Conservation (phyloP, 208 protist species). For the Acanthamoeba triangularis region DNA sequence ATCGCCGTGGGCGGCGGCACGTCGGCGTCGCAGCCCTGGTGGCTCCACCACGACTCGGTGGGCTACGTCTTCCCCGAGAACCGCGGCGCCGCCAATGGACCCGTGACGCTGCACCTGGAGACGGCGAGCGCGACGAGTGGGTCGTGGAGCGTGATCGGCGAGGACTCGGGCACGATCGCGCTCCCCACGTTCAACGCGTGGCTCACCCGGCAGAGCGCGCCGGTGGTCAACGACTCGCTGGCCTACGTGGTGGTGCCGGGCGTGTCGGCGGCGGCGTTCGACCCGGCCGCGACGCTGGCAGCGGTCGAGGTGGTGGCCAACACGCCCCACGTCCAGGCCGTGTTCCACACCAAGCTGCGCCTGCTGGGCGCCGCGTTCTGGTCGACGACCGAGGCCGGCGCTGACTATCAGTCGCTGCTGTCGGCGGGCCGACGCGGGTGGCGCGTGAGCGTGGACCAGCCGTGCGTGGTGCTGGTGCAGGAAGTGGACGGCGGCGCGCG, state of each 20-base stretch:
- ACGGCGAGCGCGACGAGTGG: background rate
- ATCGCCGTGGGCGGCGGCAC: background rate
- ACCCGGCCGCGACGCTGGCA: background rate
- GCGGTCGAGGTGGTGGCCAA: background rate
- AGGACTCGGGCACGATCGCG: background rate
- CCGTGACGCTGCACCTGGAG: background rate
- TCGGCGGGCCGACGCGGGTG: background rate
- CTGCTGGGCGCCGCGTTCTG: conserved; percentile 19
- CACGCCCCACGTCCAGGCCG: conserved; percentile 33
- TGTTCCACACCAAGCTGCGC: background rate
- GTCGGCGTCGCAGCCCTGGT: background rate
- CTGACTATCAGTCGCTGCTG: background rate
- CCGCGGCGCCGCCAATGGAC: background rate
- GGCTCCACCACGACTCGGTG: conserved; percentile 56
- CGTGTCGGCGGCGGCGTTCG: background rate
- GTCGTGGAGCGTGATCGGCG: background rate
- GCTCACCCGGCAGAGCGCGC: conserved; percentile 10
- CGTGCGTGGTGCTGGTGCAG: background rate
- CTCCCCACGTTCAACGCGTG: conserved; percentile 51
- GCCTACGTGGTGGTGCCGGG: conserved; percentile 27
- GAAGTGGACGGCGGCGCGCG: background rate
- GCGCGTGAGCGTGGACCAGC: background rate
- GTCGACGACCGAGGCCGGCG: background rate
- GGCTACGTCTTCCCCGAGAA: conserved; percentile 61
- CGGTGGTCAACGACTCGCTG: conserved; percentile 46